Evolutionary conservation across 441 rosid genomes (phyloP).

Genomic region (Erodium moschatum): DNA sequence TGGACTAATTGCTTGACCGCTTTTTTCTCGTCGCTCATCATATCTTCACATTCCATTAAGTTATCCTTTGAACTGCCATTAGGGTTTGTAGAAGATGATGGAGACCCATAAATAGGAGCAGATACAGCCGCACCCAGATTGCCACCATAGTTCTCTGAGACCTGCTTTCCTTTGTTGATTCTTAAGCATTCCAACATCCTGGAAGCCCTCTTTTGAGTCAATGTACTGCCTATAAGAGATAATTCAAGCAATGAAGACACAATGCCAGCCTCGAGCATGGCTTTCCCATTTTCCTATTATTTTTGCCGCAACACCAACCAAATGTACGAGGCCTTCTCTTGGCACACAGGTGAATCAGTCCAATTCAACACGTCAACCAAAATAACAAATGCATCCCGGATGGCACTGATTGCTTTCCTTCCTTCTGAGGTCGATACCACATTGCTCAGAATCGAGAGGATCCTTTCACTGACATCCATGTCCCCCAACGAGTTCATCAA

Average conservation of each 20-base stretch:
- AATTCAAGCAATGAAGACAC: conserved; percentile 73
- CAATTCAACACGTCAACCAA: conserved; percentile 81
- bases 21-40: conserved; percentile 96
- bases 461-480: conserved; percentile 84
- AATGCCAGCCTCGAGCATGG: conserved; percentile 87
- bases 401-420: conserved; percentile 52
- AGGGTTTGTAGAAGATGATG: conserved; percentile 37
- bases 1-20: conserved; percentile 91
- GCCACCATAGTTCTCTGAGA: conserved; percentile 47
- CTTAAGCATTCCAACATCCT: conserved; percentile 75
- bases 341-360: conserved; percentile 89
- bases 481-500: conserved; percentile 61
- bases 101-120: conserved; percentile 74
- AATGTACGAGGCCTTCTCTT: conserved; percentile 76
- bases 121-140: conserved; percentile 55
- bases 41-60: conserved; percentile 45
- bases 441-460: conserved; percentile 71
- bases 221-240: conserved; percentile 77
- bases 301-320: conserved; percentile 93
- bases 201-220: conserved; percentile 92
- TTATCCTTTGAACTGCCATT: conserved; percentile 36
- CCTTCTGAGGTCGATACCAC: conserved; percentile 71
- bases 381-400: conserved; percentile 54
- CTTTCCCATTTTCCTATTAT: conserved; percentile 69
- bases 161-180: conserved; percentile 84